phyloP scores from a whole-genome alignment of 495 filamentous ascomycete genomes.

The Penicillium coprophilum region DNA sequence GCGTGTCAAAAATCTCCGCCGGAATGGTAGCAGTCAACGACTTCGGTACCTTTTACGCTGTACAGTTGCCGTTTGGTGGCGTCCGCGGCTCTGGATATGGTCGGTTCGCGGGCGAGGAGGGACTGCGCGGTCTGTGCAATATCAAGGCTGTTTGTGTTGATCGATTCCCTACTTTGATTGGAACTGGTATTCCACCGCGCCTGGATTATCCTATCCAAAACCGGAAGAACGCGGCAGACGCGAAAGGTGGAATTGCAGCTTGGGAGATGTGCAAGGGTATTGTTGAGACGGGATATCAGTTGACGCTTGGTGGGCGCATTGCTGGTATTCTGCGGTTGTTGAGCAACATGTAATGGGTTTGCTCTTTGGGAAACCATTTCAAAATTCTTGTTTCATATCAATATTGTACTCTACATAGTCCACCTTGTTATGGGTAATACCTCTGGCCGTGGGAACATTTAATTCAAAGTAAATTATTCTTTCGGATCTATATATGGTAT shows the following conservation, averaged over 20 bases:
- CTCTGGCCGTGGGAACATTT: not conserved
- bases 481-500: not conserved
- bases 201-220: constrained; percentile 76
- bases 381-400: not conserved
- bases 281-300: constrained; percentile 62
- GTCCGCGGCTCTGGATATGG: constrained; percentile 86
- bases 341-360: constrained; percentile 38
- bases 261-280: constrained; percentile 63
- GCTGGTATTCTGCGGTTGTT: constrained; percentile 51
- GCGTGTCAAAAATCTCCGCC: constrained; percentile 67
- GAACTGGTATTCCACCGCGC: constrained; percentile 74
- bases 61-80: constrained; percentile 91
- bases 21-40: constrained; percentile 96
- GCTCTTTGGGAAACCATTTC: not conserved
- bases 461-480: not conserved
- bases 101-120: constrained; percentile 88
- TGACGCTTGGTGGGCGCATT: constrained; percentile 47
- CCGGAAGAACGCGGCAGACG: constrained; percentile 39
- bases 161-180: constrained; percentile 52
- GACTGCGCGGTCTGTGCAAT: constrained; percentile 80
- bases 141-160: constrained; percentile 82
- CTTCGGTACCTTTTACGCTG: constrained; percentile 88
- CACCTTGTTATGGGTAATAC: not conserved
- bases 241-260: constrained; percentile 50
- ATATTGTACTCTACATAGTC: not conserved